Percentiles rank a stretch among this genome's conserved stretches.
phyloP scores from a whole-genome alignment of 2,329 filamentous ascomycete genomes.

The Laburnicola sp. region DNA sequence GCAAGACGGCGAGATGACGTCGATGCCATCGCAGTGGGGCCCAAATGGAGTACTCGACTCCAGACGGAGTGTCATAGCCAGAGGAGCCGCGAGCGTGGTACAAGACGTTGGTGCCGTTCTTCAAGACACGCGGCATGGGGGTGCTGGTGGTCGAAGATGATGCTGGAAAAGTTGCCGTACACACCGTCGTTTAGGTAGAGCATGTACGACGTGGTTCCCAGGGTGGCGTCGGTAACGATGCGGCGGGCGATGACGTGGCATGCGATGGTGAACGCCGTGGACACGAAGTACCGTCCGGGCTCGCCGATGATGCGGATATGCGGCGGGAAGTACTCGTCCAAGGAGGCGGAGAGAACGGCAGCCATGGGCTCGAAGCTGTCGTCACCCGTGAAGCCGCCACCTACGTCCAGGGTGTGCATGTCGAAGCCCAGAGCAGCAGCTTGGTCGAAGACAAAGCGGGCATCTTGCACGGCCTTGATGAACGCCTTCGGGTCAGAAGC shows the following conservation, averaged over 20 bases:
- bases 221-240: constrained; percentile 73
- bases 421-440: constrained; percentile 74
- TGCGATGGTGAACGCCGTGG: constrained; percentile 88
- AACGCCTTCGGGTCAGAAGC: constrained; percentile 93
- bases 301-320: constrained; percentile 88
- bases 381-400: constrained; percentile 88
- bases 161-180: constrained; percentile 98
- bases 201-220: constrained; percentile 80
- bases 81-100: constrained; percentile 51
- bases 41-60: constrained; percentile 92
- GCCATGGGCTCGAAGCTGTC: constrained; percentile 94
- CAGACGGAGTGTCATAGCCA: constrained; percentile 52
- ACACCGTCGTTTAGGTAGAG: constrained; percentile 96
- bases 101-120: constrained; percentile 60
- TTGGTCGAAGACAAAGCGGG: constrained; percentile 85
- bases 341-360: constrained; percentile 71
- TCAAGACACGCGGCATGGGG: constrained; percentile 83
- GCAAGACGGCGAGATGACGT: constrained; percentile 84
- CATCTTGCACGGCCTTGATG: constrained; percentile 86
- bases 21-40: constrained; percentile 98
- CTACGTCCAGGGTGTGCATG: constrained; percentile 88
- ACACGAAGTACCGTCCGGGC: constrained; percentile 94
- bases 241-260: constrained; percentile 96
- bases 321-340: constrained; percentile 87
- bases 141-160: constrained; percentile 98